Conservation (phyloP, 2,329 filamentous ascomycete genomes). For the Fusarium buharicum region DNA sequence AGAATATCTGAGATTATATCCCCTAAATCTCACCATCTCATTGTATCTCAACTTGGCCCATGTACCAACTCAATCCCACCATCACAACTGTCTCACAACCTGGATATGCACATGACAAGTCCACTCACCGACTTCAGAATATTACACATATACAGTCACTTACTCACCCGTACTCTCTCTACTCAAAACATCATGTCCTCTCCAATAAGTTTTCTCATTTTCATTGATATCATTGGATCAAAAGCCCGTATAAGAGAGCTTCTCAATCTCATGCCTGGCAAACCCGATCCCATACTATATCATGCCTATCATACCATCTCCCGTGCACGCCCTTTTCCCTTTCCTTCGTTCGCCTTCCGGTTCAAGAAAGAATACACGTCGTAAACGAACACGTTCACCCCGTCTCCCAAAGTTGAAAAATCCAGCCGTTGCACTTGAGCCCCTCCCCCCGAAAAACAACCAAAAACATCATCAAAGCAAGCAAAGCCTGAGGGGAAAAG, state of each 20-base stretch:
- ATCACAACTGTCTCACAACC: background rate
- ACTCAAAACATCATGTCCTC: conserved; percentile 8
- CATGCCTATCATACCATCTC: conserved; percentile 25
- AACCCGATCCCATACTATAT: conserved; percentile 32
- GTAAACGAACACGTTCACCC: conserved; percentile 43
- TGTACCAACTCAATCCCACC: too few relatives aligned
- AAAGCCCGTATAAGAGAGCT: conserved; percentile 32
- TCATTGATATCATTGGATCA: conserved; percentile 45
- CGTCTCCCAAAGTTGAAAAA: conserved; percentile 42
- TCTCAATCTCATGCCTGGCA: conserved; percentile 42
- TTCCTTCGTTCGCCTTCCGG: conserved; percentile 16
- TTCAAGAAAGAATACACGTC: conserved; percentile 45
- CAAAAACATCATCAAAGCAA: conserved; percentile 43
- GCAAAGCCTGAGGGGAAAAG: conserved; percentile 36
- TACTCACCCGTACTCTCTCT: background rate
- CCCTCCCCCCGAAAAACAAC: conserved; percentile 43
- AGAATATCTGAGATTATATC: too few relatives aligned
- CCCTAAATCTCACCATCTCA: too few relatives aligned
- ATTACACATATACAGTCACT: background rate
- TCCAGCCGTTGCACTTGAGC: conserved; percentile 44
- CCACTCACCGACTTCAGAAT: too few relatives aligned
- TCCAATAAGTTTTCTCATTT: conserved; percentile 38
- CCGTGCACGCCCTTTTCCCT: conserved; percentile 27
- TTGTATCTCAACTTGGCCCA: too few relatives aligned
- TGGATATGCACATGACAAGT: background rate